Base-by-base conservation (phyloP, 495 filamentous ascomycete species). In the Podospora pseudocomata region DNA sequence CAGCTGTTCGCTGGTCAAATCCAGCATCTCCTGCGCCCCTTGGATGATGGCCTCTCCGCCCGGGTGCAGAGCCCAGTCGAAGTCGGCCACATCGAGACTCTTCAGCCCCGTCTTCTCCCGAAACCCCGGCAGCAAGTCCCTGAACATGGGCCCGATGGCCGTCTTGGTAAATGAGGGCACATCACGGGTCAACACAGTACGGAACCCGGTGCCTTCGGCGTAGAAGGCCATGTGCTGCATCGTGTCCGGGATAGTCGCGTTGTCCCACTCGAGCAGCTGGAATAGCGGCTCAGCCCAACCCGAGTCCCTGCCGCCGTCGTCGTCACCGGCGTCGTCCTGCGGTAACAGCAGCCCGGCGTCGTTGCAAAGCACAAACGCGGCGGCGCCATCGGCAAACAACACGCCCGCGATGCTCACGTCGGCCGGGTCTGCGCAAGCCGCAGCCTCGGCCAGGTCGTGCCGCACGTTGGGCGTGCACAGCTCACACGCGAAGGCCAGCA, bases 41-140 rank as follows among this genome's bases (percentile, higher is more conserved):
- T 80, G 76, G 39, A 85, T 80, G 63, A 85, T 82, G 4, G 82
- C 75, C 60, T 70, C 66, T n/a, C 83, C 83, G 7, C 83, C 83
- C 0, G 83, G 83, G 68, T 85, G 83, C 15, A 84, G 61, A 0
- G 82, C 83, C 81, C 81, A 85, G 67, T 85, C 83, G 27, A 82
- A 80, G 27, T 80, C 76, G 60, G 60, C 19, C 18, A 30, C 60
- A 62, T 13, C 18, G 67, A 6, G 68, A 57, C 18, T 27, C n/a
- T 23, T 53, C 57, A 5, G 59, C 5, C 9, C 6, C 65, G 53
- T 64, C 63, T 13, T 67, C 4, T 26, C 65, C 56, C 26, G 60
- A 30, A 20, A 28, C 18, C 18, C 26, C 9, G 60, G 60, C 20
- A 62, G 60, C 5, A 62, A 7, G 23, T 62, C 16, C 23, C 18